Evolutionary conservation across 2,329 filamentous ascomycete genomes (phyloP), one percentile per base, ranked within the genome.

Genomic region (Hypoxylon sp.): DNA sequence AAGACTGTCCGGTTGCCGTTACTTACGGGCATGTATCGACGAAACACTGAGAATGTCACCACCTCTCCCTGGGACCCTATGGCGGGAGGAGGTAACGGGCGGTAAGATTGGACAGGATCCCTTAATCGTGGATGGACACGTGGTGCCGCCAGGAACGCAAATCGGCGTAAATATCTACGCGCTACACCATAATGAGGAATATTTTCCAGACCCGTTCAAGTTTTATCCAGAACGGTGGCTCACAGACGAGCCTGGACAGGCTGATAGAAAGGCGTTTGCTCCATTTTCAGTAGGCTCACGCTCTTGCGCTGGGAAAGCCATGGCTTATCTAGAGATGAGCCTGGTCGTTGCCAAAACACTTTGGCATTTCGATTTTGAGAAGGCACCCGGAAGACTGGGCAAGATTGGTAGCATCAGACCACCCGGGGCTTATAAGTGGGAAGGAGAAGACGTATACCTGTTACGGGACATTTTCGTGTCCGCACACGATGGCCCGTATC

Each of bases 11-110:
- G 28, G 13, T 7, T 44, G 34, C 22, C 34, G 15, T 6, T 44
- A 53, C 7, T 34, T 32, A 15, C 32, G 26, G 8, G 46, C 46
- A 3, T 49, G 28, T 15, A 49, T 49, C 20, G 28, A 49, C n/a
- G 73, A 74, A 52, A 65, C 71, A 5, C 56, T 74, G 49, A 65
- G 73, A n/a, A 62, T 74, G 30, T 53, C 69, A 2, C 68, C 71
- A 10, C 32, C 24, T 4, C 24, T 26, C 24, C 24, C 24, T 4
- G 24, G 24, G 7, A 26, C 24, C 24, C 7, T 26, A 10, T 32
- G 30, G 30, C 30, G 30, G 8, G 30, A 32, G 30, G 4, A 32
- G 8, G 8, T 32, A 10, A 32, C 30, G 6, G 30, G 30, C 8
- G 30, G 30, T 32, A 32, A 32, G 8, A 8, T 10, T 32, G 30